A percentile compares a stretch with the other conserved stretches of the same genome.
Evolutionary conservation across 768 basidiomycete genomes (phyloP).

Genomic region (Kondoa malvinella): DNA sequence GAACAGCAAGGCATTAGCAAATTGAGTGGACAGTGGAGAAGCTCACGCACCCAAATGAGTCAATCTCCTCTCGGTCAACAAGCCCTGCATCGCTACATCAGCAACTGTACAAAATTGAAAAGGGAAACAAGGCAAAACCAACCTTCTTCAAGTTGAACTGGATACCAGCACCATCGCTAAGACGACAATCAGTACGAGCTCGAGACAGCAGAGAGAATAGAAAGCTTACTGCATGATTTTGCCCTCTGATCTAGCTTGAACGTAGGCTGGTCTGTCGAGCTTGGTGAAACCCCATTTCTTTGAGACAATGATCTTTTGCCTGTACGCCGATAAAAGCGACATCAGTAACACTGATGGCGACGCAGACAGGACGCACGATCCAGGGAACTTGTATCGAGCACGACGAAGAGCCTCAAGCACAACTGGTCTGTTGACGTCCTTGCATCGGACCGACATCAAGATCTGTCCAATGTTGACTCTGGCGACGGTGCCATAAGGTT

Average conservation of each 20-base stretch:
- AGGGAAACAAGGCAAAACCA: not conserved
- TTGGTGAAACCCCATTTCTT: constrained; percentile 95
- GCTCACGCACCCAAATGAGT: too few species aligned
- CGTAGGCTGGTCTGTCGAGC: constrained; percentile 74
- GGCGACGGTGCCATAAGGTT: constrained; percentile 88
- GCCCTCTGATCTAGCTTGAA: constrained; percentile 34
- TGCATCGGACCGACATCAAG: constrained; percentile 77
- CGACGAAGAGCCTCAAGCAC: constrained; percentile 94
- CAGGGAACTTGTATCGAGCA: constrained; percentile 67
- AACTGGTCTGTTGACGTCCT: constrained; percentile 67
- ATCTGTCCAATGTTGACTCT: constrained; percentile 96
- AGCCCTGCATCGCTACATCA: too few species aligned
- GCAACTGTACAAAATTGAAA: not conserved
- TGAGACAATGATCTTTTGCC: constrained; percentile 87
- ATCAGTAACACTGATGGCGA: not conserved
- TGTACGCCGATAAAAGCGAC: not conserved
- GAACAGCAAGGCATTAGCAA: too few species aligned
- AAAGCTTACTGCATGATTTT: constrained; percentile 12
- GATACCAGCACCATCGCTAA: constrained; percentile 2
- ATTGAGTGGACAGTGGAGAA: too few species aligned
- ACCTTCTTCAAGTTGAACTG: not conserved
- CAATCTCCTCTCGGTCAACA: too few species aligned
- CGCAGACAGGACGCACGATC: not conserved
- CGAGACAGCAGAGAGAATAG: not conserved
- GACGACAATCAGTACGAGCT: not conserved